phyloP scores from a whole-genome alignment of 1,284 basidiomycete genomes.

The Ceratobasidium sp. region DNA sequence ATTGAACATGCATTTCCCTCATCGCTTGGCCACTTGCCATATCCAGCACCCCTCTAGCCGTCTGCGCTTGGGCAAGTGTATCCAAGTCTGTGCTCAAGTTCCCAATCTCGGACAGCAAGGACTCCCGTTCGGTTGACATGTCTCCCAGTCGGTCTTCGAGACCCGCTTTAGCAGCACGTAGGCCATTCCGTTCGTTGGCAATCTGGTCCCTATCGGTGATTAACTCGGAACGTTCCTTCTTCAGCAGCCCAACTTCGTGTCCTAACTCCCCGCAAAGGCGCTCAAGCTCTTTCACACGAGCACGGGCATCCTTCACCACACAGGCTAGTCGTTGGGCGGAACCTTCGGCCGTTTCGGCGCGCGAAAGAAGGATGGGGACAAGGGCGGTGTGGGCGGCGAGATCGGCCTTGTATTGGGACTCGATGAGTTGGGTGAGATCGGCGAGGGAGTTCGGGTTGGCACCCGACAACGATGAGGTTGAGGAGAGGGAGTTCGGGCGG shows the following conservation, averaged over 20 bases:
- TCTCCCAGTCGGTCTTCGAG: constrained; percentile 2
- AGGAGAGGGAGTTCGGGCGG: constrained; percentile 1
- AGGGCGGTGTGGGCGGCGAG: constrained; percentile 30
- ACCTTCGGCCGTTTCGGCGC: constrained; percentile 28
- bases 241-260: constrained; percentile 14
- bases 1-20: constrained; percentile 5
- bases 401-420: constrained; percentile 38
- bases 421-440: constrained; percentile 28
- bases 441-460: constrained; percentile 2
- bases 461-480: background rate
- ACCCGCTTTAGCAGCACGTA: background rate
- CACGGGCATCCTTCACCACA: constrained; percentile 21
- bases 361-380: constrained; percentile 20
- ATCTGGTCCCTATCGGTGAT: background rate
- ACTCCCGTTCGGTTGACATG: constrained; percentile 12
- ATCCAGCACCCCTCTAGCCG: constrained; percentile 4
- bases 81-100: constrained; percentile 16
- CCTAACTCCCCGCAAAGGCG: constrained; percentile 19
- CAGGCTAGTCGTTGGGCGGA: constrained; percentile 14
- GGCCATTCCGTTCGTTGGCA: background rate
- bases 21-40: constrained; percentile 2
- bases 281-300: constrained; percentile 22
- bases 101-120: constrained; percentile 18
- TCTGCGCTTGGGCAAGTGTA: constrained; percentile 2
- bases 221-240: background rate